Conservation (phyloP, 2,329 filamentous ascomycete species). For the Verticillium isaacii region DNA sequence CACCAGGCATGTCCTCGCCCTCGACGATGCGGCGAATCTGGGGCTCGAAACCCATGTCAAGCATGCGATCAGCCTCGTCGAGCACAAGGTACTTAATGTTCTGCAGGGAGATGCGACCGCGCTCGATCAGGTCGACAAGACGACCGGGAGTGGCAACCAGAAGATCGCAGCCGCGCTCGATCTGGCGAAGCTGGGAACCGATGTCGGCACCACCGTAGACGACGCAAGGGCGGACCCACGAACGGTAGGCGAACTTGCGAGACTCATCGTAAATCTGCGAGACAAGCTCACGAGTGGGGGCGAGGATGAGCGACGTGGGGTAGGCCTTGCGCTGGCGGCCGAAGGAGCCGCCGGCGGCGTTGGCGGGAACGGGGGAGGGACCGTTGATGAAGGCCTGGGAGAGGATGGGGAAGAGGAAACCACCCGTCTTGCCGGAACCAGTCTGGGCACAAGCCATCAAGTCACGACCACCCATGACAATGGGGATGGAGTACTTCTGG, state of each 20-base stretch:
- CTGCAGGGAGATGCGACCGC: constrained; percentile 92
- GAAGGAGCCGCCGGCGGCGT: constrained; percentile 64
- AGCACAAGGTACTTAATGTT: constrained; percentile 99
- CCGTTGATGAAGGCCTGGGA: constrained; percentile 95
- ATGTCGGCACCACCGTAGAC: constrained; percentile 99
- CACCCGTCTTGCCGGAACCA: constrained; percentile 99
- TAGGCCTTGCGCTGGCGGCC: constrained; percentile 97
- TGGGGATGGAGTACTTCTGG: constrained; percentile 99
- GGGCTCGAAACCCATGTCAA: constrained; percentile 99
- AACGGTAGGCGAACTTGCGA: constrained; percentile 97
- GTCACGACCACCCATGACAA: constrained; percentile 96
- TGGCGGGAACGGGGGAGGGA: constrained; percentile 64
- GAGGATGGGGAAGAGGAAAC: constrained; percentile 97
- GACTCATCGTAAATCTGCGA: constrained; percentile 98
- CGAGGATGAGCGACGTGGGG: constrained; percentile 91
- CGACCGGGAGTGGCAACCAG: constrained; percentile 95
- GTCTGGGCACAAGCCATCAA: constrained; percentile 99
- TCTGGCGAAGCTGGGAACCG: constrained; percentile 94
- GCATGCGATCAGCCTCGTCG: constrained; percentile 98
- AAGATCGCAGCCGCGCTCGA: constrained; percentile 94
- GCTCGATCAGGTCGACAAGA: constrained; percentile 96
- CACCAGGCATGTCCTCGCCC: constrained; percentile 92
- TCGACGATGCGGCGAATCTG: constrained; percentile 98
- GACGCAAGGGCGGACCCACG: constrained; percentile 97
- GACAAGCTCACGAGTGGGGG: constrained; percentile 95